Evolutionary conservation across 495 filamentous ascomycete genomes (phyloP).

Genomic region (Xanthoparmelia taractica): DNA sequence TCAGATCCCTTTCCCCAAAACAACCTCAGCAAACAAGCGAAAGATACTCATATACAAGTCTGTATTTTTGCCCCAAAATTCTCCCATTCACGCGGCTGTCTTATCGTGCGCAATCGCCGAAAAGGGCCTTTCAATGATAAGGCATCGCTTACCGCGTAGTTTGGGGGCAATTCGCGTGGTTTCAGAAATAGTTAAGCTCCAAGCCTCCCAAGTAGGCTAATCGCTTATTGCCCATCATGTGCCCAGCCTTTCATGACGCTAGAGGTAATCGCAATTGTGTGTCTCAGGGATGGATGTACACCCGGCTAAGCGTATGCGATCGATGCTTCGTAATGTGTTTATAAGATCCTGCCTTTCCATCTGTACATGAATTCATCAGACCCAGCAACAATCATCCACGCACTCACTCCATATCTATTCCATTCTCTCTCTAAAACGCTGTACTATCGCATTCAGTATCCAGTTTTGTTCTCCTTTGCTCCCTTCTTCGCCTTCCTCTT

Average conservation of each 20-base stretch:
- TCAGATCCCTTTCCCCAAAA: too few species aligned
- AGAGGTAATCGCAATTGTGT: not conserved
- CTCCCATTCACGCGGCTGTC: not conserved
- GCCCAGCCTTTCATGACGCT: slow-evolving; percentile 1
- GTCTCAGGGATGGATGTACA: not conserved
- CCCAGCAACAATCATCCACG: not conserved
- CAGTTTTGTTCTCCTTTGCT: too few species aligned
- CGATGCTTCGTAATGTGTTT: not conserved
- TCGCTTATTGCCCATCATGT: not conserved
- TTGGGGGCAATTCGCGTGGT: not conserved
- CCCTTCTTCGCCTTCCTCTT: too few species aligned
- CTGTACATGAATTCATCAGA: too few species aligned
- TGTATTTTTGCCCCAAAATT: not conserved
- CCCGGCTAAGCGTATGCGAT: slow-evolving; percentile 4
- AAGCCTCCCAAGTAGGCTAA: too few species aligned
- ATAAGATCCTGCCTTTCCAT: not conserved
- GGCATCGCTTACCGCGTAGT: slow-evolving; percentile 1
- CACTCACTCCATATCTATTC: not conserved
- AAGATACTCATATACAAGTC: too few species aligned
- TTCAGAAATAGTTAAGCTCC: too few species aligned
- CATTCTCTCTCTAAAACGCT: too few species aligned
- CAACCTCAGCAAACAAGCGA: too few species aligned
- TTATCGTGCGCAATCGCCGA: not conserved
- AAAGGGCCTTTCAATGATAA: slow-evolving; percentile 2
- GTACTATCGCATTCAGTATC: too few species aligned